Conservation (phyloP, 2,329 filamentous ascomycete genomes). For the Hypoxylon sp. region DNA sequence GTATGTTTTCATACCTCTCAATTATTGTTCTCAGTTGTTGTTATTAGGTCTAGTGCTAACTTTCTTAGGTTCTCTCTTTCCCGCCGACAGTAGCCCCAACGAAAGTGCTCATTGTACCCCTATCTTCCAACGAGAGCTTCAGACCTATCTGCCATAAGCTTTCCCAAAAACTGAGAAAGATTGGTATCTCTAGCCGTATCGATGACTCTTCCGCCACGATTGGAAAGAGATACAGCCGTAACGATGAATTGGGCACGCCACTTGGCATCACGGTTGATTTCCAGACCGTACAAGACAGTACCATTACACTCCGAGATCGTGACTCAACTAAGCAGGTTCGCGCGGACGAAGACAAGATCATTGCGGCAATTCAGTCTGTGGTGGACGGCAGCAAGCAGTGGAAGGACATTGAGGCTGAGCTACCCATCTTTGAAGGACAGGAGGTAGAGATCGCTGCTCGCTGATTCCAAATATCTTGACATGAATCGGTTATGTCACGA, state of each 20-base stretch:
- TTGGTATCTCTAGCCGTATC: slow-evolving; percentile 84
- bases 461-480: slow-evolving; percentile 17
- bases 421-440: slow-evolving; percentile 88
- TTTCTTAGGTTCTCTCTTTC: slow-evolving; percentile 74
- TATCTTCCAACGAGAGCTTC: slow-evolving; percentile 85
- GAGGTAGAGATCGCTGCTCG: slow-evolving; percentile 60
- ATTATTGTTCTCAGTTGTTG: slow-evolving; percentile 29
- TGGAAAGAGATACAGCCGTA: slow-evolving; percentile 93
- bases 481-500: slow-evolving; percentile 12
- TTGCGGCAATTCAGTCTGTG: slow-evolving; percentile 72
- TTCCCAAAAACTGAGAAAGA: slow-evolving; percentile 78
- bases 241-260: slow-evolving; percentile 95
- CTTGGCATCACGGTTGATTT: slow-evolving; percentile 96
- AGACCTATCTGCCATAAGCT: slow-evolving; percentile 79
- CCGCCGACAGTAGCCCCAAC: slow-evolving; percentile 85
- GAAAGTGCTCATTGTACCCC: slow-evolving; percentile 91
- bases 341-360: slow-evolving; percentile 81
- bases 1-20: slow-evolving; percentile 65
- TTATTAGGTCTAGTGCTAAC: too few relatives aligned
- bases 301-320: slow-evolving; percentile 88
- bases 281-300: slow-evolving; percentile 89
- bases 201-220: slow-evolving; percentile 93
- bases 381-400: slow-evolving; percentile 67
- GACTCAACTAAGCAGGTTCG: slow-evolving; percentile 93
- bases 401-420: slow-evolving; percentile 77